Evolutionary conservation across 495 filamentous ascomycete species (phyloP), one percentile per base, ranked within the genome.

Genomic region (Tetracladium marchalianum): DNA sequence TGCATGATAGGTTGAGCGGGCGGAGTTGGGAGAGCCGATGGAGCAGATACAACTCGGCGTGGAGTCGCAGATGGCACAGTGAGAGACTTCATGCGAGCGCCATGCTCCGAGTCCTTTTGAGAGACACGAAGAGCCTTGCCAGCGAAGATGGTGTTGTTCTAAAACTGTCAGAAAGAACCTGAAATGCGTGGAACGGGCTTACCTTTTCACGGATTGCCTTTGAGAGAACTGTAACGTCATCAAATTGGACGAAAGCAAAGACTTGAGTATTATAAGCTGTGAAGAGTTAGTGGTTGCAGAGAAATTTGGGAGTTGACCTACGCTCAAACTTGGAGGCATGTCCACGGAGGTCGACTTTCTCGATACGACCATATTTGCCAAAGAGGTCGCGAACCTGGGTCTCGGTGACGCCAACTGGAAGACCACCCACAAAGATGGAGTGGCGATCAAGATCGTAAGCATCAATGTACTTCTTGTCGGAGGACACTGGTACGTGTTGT

Each of bases 221-320:
- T 32, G 61, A 51, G 5, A 67, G 72, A 19, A 58, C 45, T 9
- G 65, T 60, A 2, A 57, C 49, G 11, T 53, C 50, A 10, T 50
- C 35, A 44, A 68, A 80, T 54, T 75, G 68, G 31, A 81, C 61
- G 43, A 80, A 81, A 5, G 67, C 76, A 51, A 78, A 80, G n/a
- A 49, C 53, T 5, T 60, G 62, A 4, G 58, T 50, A 15, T 56
- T 51, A 10, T 62, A 16, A 40, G 52, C 50, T 58, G 49, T 58
- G 22, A 39, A 34, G 32, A 27, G 42, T 24, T 5, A 36, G 34
- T 47, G 19, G 35, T 39, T 34, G 27, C 15, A 17, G 24, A 7
- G 19, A 12, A 22, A 36, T 5, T 27, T 35, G 7, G 3, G 2
- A 38, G 3, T 13, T 11, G 33, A 65, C 63, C 50, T 54, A 71